Percentiles rank a stretch among this genome's conserved stretches.
Evolutionary conservation across 306 rosid species (phyloP).

Genomic region (Begonia fuchsioides): DNA sequence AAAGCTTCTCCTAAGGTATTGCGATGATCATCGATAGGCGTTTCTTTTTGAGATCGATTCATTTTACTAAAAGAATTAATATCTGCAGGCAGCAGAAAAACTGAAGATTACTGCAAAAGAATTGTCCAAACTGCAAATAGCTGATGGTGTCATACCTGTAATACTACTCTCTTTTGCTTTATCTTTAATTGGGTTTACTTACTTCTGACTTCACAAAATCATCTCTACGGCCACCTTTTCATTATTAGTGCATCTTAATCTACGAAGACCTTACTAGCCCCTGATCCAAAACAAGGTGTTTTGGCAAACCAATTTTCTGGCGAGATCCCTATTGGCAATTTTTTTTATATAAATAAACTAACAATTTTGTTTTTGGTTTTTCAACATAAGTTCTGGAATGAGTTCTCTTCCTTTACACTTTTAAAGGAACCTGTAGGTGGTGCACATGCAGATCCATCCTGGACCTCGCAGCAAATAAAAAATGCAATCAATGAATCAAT

Average conservation of each 20-base stretch:
- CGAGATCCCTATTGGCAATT: not conserved
- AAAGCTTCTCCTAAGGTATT: conserved; percentile 83
- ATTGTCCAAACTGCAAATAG: conserved; percentile 48
- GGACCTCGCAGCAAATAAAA: conserved; percentile 84
- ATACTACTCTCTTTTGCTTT: conserved; percentile 15
- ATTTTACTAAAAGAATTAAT: conserved; percentile 1
- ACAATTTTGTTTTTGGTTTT: not conserved
- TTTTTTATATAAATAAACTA: not conserved
- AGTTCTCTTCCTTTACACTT: not conserved
- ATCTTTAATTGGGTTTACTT: too few species aligned
- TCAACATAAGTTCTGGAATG: not conserved
- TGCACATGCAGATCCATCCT: conserved; percentile 72
- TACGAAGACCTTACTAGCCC: not conserved
- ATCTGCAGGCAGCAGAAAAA: conserved; percentile 68
- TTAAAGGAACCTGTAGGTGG: conserved; percentile 90
- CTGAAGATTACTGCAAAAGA: conserved; percentile 68
- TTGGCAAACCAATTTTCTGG: not conserved
- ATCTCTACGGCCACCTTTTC: not conserved
- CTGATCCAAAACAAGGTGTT: not conserved
- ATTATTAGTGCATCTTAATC: not conserved
- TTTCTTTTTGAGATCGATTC: conserved; percentile 7
- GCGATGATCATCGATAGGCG: conserved; percentile 2
- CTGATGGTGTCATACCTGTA: conserved; percentile 86
- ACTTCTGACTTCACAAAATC: too few species aligned
- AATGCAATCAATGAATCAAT: conserved; percentile 53